These are phyloP conservation scores for Aspergillus pseudoviridinutans DNA, from an alignment of 2,329 filamentous ascomycete genomes.

Conservation along the genomic window DNA sequence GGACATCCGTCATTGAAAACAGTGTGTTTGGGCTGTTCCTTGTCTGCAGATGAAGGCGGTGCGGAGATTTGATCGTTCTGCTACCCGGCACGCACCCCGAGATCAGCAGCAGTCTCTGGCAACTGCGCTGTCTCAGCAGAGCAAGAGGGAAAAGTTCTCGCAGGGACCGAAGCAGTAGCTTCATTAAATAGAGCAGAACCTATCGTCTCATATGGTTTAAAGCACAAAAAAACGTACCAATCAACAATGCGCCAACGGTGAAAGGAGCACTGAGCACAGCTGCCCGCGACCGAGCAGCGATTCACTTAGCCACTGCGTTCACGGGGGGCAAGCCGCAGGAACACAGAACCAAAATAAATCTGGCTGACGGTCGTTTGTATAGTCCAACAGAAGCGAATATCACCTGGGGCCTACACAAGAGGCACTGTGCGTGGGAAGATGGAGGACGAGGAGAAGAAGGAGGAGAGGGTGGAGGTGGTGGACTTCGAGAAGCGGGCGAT, in stretches of 20 bases:
- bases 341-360: background rate
- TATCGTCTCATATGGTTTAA: constrained; percentile 8
- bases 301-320: constrained; percentile 25
- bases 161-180: background rate
- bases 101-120: background rate
- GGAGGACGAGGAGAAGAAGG: constrained; percentile 3
- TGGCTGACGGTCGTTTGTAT: background rate
- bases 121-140: constrained; percentile 19
- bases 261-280: constrained; percentile 26
- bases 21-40: background rate
- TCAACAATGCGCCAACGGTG: constrained; percentile 35
- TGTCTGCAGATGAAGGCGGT: constrained; percentile 30
- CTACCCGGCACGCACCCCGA: constrained; percentile 24
- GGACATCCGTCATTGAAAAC: constrained; percentile 8
- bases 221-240: constrained; percentile 30
- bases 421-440: constrained; percentile 9
- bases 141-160: constrained; percentile 2
- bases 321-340: constrained; percentile 6
- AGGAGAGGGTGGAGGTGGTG: constrained; percentile 21
- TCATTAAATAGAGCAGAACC: constrained; percentile 4
- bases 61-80: constrained; percentile 36
- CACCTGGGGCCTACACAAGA: constrained; percentile 11
- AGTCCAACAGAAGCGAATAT: background rate
- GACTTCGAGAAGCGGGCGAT: constrained; percentile 31
- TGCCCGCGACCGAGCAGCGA: constrained; percentile 33